phyloP scores from a whole-genome alignment of 495 filamentous ascomycete genomes.

The Astrothelium macrocarpum region DNA sequence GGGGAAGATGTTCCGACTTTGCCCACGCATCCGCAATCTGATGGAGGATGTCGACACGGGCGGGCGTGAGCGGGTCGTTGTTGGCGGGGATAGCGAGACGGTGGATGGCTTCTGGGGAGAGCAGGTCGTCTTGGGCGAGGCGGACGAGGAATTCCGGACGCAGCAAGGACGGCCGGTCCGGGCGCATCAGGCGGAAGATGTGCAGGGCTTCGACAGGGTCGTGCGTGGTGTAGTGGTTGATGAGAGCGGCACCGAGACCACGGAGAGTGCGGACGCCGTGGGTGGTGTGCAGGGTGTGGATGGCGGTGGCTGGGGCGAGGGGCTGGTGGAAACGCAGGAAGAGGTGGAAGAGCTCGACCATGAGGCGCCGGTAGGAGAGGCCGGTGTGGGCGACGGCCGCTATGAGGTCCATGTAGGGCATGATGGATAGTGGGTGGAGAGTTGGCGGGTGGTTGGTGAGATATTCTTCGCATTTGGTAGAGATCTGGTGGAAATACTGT shows the following conservation, averaged over 20 bases:
- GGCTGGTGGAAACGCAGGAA: background rate
- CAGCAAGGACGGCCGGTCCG: background rate
- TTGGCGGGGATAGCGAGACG: slow-evolving; percentile 4
- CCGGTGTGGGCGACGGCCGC: slow-evolving; percentile 1
- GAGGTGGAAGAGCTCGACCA: background rate
- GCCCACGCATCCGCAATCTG: slow-evolving; percentile 25
- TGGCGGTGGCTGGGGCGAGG: background rate
- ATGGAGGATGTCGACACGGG: slow-evolving; percentile 18
- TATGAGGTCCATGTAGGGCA: slow-evolving; percentile 3
- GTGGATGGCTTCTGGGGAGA: slow-evolving; percentile 10
- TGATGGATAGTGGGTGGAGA: background rate
- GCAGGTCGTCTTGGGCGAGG: slow-evolving; percentile 11
- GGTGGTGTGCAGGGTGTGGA: background rate
- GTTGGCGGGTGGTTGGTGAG: background rate
- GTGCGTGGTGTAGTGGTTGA: slow-evolving; percentile 10
- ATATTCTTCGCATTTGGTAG: background rate
- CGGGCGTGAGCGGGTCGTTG: background rate
- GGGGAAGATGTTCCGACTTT: slow-evolving; percentile 5
- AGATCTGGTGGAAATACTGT: background rate
- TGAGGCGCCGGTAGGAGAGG: slow-evolving; percentile 4
- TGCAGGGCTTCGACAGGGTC: background rate
- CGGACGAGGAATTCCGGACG: slow-evolving; percentile 8
- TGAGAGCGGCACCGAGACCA: background rate
- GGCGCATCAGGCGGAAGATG: slow-evolving; percentile 8
- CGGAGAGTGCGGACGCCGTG: slow-evolving; percentile 1